Base-by-base conservation (phyloP, 106 monocot genomes). In the Posidonia australis region DNA sequence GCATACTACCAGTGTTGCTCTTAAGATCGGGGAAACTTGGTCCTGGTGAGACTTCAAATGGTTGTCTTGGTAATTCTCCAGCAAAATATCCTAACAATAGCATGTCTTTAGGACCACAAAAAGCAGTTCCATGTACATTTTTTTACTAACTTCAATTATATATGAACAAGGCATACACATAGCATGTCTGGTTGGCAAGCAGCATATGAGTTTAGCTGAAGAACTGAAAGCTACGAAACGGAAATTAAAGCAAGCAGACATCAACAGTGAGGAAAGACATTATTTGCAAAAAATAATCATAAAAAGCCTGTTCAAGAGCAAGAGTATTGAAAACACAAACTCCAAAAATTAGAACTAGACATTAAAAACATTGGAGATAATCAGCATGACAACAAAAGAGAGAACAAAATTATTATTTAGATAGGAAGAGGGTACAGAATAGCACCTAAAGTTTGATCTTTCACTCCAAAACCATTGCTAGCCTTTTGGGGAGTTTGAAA, bases 361-460 rank as follows among this genome's bases (percentile, higher is more conserved):
- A 53, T 53, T 53, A 21, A 25, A 58, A 58, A 18, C 26, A 28
- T 28, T 13, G 27, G 9, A 27, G 9, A 26, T 14, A 4, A 27
- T 6, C 28, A 5, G 11, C 29, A 58, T 58, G 16, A 58, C 58
- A 58, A 17, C 14, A 58, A 58, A 41, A 44, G 17, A 21, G 9
- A 29, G 60, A 41, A 61, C 36, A 36, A 59, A 12, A 30, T 1
- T 28, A 10, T 25, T 26, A 57, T 18, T 12, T 61, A 6, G 30
- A 43, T n/a, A 10, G 30, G 20, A 9, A 42, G 41, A 19, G 22
- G n/a, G n/a, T 16, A 41, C 17, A 59, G 9, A 20, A 21, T 54
- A 54, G 10, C 61, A 85, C 85, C 80, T 69, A 78, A 20, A 62
- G 44, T 51, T 60, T 80, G 82, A 74, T 76, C 77, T 24, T 85